Evolutionary conservation across 1,284 basidiomycete genomes (phyloP), one percentile per base, ranked within the genome.

Genomic region (Takashimella koratensis): DNA sequence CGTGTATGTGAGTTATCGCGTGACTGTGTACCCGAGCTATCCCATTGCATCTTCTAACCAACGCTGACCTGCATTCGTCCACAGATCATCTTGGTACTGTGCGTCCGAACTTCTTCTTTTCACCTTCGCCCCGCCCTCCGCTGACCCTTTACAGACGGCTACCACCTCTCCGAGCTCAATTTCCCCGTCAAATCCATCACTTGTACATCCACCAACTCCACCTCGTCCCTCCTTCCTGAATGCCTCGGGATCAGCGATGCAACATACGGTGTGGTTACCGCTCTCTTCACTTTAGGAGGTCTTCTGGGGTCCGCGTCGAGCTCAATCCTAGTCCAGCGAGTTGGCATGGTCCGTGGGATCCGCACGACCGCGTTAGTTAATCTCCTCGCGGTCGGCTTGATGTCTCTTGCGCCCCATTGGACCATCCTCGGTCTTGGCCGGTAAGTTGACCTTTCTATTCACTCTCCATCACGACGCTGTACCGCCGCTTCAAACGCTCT

Each of bases 281-380:
- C 91, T 23, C 77, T 88, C 26, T 94, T 92, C 73, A 94, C 90
- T 1, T 65, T 90, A n/a, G 93, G 93, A 5, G 93, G 93, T 36
- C 81, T 96, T 12, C 53, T 86, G 3, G 91, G 91, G 12, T 89
- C 87, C 62, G 69, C 87, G 19, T 73, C 79, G 16, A 85, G 87
- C n/a, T 86, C 86, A 61, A 71, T 83, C 27, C 68, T 87, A 47
- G 88, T 88, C 77, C 83, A 87, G 59, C 77, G 78, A 25, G 81
- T 79, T 65, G 90, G 90, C 10, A 26, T 73, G 19, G 64, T 67
- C 36, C 65, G 70, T 10, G 67, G 68, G 4, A 69, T 75, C 12
- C 53, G 61, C 6, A 63, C 82, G 48, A 88, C 84, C 54, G 81
- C 85, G 1, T 66, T 79, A 25, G 68, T 86, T 45, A 82, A 85